Evolutionary conservation across 495 filamentous ascomycete genomes (phyloP).

Genomic region (Aspergillus homomorphus): DNA sequence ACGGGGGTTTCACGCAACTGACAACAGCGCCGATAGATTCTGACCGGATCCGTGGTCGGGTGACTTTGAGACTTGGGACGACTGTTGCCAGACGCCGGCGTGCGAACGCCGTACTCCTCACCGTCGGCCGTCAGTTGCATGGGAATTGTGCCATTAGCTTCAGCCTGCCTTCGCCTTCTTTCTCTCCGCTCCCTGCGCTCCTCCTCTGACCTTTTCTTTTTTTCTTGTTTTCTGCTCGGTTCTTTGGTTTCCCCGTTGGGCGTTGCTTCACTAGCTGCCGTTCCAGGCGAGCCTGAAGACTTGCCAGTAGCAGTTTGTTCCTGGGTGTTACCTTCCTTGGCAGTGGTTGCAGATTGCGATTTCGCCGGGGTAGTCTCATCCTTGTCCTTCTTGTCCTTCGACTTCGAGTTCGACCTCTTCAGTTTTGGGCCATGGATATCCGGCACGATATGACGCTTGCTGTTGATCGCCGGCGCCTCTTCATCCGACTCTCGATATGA

Average conservation of each 20-base stretch:
- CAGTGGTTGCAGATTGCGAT: conserved; percentile 50
- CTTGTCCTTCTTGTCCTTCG: conserved; percentile 64
- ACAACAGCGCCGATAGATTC: conserved; percentile 93
- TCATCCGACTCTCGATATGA: conserved; percentile 46
- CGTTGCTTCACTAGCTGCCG: conserved; percentile 26
- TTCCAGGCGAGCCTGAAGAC: conserved; percentile 21
- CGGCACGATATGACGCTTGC: conserved; percentile 25
- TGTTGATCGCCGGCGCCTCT: conserved; percentile 30
- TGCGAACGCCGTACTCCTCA: conserved; percentile 43
- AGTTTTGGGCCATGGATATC: conserved; percentile 41
- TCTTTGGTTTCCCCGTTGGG: conserved; percentile 44
- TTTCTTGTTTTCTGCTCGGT: conserved; percentile 72
- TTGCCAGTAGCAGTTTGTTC: conserved; percentile 23
- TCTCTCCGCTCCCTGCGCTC: conserved; percentile 85
- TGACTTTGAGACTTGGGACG: conserved; percentile 56
- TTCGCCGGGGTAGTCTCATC: conserved; percentile 69
- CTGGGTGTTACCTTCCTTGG: conserved; percentile 47
- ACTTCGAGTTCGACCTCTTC: conserved; percentile 56
- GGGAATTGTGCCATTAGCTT: conserved; percentile 77
- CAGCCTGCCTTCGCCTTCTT: conserved; percentile 70
- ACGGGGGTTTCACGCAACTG: conserved; percentile 89
- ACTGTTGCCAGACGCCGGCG: conserved; percentile 23
- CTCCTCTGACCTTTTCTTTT: conserved; percentile 86
- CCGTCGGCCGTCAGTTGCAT: conserved; percentile 67
- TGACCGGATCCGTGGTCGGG: conserved; percentile 85